Base-by-base conservation (phyloP, 768 basidiomycete species). In the Termitomyces sp. region DNA sequence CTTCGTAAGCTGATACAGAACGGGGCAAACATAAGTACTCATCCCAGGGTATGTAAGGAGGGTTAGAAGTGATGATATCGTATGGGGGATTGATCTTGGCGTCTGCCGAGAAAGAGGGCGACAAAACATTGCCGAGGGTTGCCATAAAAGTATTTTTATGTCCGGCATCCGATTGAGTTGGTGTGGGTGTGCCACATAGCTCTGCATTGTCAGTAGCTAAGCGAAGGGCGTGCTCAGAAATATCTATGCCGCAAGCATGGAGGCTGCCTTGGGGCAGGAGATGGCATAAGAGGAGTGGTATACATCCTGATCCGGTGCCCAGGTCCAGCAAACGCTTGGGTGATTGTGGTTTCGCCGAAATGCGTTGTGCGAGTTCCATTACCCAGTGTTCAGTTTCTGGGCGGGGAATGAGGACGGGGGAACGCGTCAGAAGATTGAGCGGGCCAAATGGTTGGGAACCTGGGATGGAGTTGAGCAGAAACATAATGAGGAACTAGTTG, bases 361-460 rank as follows among this genome's bases (percentile, higher is more conserved):
- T 64, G n/a, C 68, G 65, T 13, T 79, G 72, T 28, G 86, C 78
- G 55, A 94, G 80, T 52, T 77, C 79, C 9, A 83, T 69, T 7
- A 86, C 76, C 89, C 90, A 92, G 62, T 92, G 72, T 66, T 97
- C 93, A 0, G 96, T 99, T 71, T 99, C 96, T 45, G 94, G 91
- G 14, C 96, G 88, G 13, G 96, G 96, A 44, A 98, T 98, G 61
- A 98, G 85, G 18, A 87, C 85, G 1, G 96, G 96, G 2, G 88
- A 76, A 18, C 90, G 82, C 10, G 79, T 76, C 58, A 85, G 74
- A 65, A 98, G 79, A 64, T 82, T 77, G 48, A 98, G 82, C 5
- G 88, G 84, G 9, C 94, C 93, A 71, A 98, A 97, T 0, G 93
- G 92, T 66, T 91, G 88, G 32, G 83, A 86, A n/a, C 90, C 92